Base-by-base conservation (phyloP, 2,329 filamentous ascomycete species). In the Zasmidium citrigriseum region DNA sequence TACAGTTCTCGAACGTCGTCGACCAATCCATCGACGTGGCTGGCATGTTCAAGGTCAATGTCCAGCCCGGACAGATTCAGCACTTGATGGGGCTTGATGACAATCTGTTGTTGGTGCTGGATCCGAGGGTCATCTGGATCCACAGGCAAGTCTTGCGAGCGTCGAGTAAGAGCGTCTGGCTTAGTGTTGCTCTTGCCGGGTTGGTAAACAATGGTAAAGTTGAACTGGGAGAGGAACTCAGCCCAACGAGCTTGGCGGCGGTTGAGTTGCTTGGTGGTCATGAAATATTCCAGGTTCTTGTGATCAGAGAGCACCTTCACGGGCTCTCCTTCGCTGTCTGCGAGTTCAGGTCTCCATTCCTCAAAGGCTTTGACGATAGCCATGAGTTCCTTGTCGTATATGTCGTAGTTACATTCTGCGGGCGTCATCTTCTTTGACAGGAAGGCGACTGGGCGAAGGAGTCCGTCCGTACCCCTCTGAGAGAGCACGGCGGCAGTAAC, bases 221-320 rank as follows among this genome's bases (percentile, higher is more conserved):
- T 58, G 55, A 64, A 70, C 16, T 55, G 52, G 1, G 61, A 62
- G 2, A 72, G 58, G 23, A 64, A 58, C 49, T 70, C 60, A 1
- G 61, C 20, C 68, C 61, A 73, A 5, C 65, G 55, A 3, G 62
- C 67, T 62, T 74, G 65, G 47, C 68, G 56, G 0, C 60, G 24
- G 51, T 64, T 74, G 1, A 74, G 65, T 22, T 58, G 23, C 59
- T 73, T 73, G 1, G 57, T 72, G 4, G 60, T 64, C 41, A 64
- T 70, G 52, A 74, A 74, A 52, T 66, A 68, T 48, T 67, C 52
- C 1, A 76, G 64, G 38, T 66, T 70, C 41, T 67, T 60, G 58
- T 76, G 60, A 58, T 76, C 62, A 2, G 63, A 68, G 18, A 68
- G 51, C 1, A 75, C 63, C 21, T 62, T 53, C 16, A 68, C 54